Evolutionary conservation across 352 stramenopile genomes (phyloP).

Genomic region (Pythium phragmitis): DNA sequence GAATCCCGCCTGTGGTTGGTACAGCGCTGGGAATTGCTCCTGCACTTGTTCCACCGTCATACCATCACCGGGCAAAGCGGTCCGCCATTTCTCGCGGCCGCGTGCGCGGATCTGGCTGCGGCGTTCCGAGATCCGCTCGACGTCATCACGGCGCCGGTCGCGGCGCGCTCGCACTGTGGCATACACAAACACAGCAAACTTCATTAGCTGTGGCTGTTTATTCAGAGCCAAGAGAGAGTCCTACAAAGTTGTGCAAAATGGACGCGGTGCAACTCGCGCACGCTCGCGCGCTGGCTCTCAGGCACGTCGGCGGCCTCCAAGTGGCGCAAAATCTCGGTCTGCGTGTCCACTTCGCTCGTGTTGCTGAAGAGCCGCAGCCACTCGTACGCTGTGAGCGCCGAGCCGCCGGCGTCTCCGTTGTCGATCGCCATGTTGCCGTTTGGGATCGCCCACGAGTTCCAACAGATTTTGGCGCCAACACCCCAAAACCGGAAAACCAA

Average conservation of each 20-base stretch:
- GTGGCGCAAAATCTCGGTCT: slow-evolving; percentile 42
- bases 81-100: slow-evolving; percentile 37
- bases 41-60: slow-evolving; percentile 40
- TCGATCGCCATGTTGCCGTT: neutral
- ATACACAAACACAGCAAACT: neutral
- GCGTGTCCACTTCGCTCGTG: slow-evolving; percentile 22
- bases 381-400: slow-evolving; percentile 23
- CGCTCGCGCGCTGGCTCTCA: slow-evolving; percentile 28
- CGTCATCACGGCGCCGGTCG: slow-evolving; percentile 20
- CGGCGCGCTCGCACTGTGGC: slow-evolving; percentile 32
- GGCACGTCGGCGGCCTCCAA: slow-evolving; percentile 27
- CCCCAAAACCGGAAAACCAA: neutral
- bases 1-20: slow-evolving; percentile 22
- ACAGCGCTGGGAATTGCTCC: slow-evolving; percentile 42
- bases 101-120: slow-evolving; percentile 37
- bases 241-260: slow-evolving; percentile 49
- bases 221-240: neutral
- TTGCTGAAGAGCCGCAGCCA: slow-evolving; percentile 26
- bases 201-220: neutral
- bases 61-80: slow-evolving; percentile 19
- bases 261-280: slow-evolving; percentile 37
- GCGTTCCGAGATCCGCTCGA: slow-evolving; percentile 33
- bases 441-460: neutral
- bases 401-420: neutral
- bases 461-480: slow-evolving; percentile 11